Percentiles rank a stretch among this genome's conserved stretches.
phyloP scores from a whole-genome alignment of 2,329 filamentous ascomycete genomes.

The Didymella segeticola region DNA sequence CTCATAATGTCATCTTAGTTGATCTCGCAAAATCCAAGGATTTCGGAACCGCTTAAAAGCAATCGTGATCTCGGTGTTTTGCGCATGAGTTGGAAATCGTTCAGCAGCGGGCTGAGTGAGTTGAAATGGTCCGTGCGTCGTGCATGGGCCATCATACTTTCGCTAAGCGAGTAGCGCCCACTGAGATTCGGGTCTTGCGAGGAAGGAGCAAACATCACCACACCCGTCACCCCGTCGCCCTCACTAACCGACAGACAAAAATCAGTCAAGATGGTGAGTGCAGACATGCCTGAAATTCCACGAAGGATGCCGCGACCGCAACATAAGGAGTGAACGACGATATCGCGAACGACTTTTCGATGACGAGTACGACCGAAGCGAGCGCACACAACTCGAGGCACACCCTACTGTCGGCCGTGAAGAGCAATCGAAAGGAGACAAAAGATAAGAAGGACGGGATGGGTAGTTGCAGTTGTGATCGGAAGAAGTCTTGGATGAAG shows the following conservation, averaged over 20 bases:
- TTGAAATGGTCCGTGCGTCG: background rate
- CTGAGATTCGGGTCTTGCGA: background rate
- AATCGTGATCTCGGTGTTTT: background rate
- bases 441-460: background rate
- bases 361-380: slow-evolving; percentile 27
- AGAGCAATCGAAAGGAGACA: background rate
- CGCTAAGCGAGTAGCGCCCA: slow-evolving; percentile 2
- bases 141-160: background rate
- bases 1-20: slow-evolving; percentile 13
- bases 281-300: slow-evolving; percentile 5
- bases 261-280: slow-evolving; percentile 52
- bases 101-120: background rate
- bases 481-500: background rate
- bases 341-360: slow-evolving; percentile 22
- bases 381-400: slow-evolving; percentile 17
- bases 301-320: slow-evolving; percentile 26
- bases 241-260: slow-evolving; percentile 46
- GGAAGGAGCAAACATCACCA: slow-evolving; percentile 28
- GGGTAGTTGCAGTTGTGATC: background rate
- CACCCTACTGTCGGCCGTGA: background rate
- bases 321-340: slow-evolving; percentile 39
- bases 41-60: too few species aligned
- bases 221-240: slow-evolving; percentile 46
- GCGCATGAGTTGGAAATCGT: background rate
- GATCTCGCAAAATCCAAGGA: too few species aligned